Percentiles rank a stretch among this genome's conserved stretches.
Evolutionary conservation across 2,329 filamentous ascomycete genomes (phyloP).

Genomic region (Fusarium sp.): DNA sequence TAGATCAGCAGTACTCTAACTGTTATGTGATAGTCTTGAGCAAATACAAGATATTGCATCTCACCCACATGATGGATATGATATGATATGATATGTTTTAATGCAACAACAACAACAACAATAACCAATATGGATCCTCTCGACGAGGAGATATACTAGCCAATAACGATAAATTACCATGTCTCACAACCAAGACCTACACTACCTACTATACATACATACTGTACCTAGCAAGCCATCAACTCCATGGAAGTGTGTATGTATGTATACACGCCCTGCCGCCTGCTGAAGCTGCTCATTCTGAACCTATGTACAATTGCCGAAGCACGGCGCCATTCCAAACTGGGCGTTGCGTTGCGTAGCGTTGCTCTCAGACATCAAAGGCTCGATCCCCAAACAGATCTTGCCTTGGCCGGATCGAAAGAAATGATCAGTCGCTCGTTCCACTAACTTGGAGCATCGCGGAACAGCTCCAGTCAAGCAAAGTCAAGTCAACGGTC

Average conservation of each 20-base stretch:
- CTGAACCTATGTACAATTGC: slow-evolving; percentile 3
- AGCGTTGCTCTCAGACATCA: background rate
- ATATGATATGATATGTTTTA: background rate
- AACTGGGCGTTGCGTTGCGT: background rate
- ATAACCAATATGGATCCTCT: background rate
- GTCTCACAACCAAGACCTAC: slow-evolving; percentile 8
- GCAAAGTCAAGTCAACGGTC: background rate
- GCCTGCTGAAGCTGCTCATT: background rate
- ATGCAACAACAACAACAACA: background rate
- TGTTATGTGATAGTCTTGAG: background rate
- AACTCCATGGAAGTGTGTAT: background rate
- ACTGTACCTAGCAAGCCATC: background rate
- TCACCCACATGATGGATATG: background rate
- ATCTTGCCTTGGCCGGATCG: slow-evolving; percentile 16
- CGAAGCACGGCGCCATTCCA: slow-evolving; percentile 26
- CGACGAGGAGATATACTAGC: background rate
- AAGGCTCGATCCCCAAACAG: slow-evolving; percentile 12
- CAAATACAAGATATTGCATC: background rate
- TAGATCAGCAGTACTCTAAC: background rate
- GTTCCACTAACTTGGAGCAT: background rate
- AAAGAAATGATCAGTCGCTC: slow-evolving; percentile 3
- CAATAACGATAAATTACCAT: background rate
- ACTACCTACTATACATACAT: background rate
- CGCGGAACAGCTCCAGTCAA: background rate
- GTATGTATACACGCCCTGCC: background rate